Base-by-base conservation (phyloP, 768 basidiomycete species). In the Leccinum olivaceopallidum region DNA sequence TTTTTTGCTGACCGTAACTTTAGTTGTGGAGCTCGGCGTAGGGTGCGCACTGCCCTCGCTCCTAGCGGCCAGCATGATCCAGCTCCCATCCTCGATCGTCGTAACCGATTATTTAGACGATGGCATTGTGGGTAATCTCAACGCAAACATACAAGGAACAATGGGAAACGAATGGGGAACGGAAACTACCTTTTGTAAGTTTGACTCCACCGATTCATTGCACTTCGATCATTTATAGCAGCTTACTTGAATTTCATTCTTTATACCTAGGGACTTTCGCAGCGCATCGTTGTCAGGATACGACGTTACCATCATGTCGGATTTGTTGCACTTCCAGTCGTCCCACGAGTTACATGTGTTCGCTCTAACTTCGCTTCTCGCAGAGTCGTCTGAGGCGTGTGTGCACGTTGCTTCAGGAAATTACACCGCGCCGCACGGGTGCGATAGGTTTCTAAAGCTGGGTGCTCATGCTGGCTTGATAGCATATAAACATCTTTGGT, bases 11-110 rank as follows among this genome's bases (percentile, higher is more conserved):
- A 62, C 12, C 28, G 44, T 47, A 28, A 22, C 28, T 49, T 30
- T 52, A 89, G 88, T 87, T 2, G 67, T 91, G n/a, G 90, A 92
- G 69, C 81, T 91, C 3, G 88, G 87, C 3, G 82, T 88, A 8
- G 88, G 90, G 6, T 81, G 83, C 50, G 88, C 83, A 16, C 70
- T 92, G 10, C 89, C 88, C 5, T 89, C 86, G 0, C 75, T 90
- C 2, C 76, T 92, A 2, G 65, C 85, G 37, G 77, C 85, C 47
- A 82, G 79, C 7, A 66, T 76, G 10, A 59, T 72, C 3, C 64
- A 73, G 4, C 75, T 82, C 3, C 85, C 87, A 4, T 73, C 79
- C 10, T 73, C 85, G 37, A 75, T 88, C 39, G 83, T 88, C 14
- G 77, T 80, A 22, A 90, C 87, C 4, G 89, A 93, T 69, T 87